Base-by-base conservation (phyloP, 768 basidiomycete genomes). In the Cantharellus anzutake region DNA sequence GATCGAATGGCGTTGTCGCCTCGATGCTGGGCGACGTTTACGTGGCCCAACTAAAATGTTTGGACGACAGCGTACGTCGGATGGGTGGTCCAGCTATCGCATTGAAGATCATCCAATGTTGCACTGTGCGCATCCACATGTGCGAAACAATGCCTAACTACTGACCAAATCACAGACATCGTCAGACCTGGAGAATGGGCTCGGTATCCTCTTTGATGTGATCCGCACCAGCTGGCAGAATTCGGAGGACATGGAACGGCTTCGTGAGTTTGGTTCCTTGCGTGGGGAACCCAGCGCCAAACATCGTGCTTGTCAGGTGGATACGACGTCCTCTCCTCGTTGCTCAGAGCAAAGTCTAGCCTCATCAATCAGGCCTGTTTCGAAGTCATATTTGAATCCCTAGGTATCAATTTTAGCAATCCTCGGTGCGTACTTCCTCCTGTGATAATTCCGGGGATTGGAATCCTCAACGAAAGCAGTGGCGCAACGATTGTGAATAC, bases 201-300 rank as follows among this genome's bases (percentile, higher is more conserved):
- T 92, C 3, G 73, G 81, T 2, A 79, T 92, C 37, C 69, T 94
- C 29, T 77, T 80, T 4, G 89, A 93, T 64, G 80, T 84, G 2
- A 68, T 96, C 51, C 80, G 80, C 63, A 83, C 85, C 64, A 86
- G 80, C 65, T 97, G 93, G 93, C 80, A 87, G 65, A 90, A 89
- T 66, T 92, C 87, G 41, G 92, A 93, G 67, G 93, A 96, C 64
- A 90, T 93, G 83, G 92, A 94, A 67, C 75, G 83, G 41, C 71
- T 91, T 59, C 80, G 90, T 91, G 65, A 66, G 84, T 74, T 34
- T 38, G 1, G 7, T 51, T 34, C 29, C 39, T 40, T 37, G 2
- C 37, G 40, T 7, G 11, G 51, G 48, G 14, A n/a, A 16, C 40
- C 55, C 3, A 42, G 56, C 38, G 3, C 11, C 20, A 14, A 52